Conservation (phyloP, 768 basidiomycete species). For the Lepiota brunneoincarnata region DNA sequence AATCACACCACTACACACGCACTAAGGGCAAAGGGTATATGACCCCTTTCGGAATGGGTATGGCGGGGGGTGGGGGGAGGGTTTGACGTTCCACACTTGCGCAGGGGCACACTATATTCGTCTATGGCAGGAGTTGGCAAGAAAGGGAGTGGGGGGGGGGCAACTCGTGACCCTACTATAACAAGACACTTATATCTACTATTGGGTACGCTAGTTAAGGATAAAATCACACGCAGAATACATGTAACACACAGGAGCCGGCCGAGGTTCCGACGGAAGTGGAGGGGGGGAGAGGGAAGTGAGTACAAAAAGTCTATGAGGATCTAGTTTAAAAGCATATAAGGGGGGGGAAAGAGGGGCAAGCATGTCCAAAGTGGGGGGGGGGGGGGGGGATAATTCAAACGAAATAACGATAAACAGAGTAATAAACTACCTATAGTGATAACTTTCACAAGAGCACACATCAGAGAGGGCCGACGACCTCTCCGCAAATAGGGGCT, state of each 20-base stretch:
- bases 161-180: too few relatives aligned
- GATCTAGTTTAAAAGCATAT: background rate
- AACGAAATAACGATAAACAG: constrained; percentile 1
- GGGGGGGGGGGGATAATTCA: background rate
- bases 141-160: too few relatives aligned
- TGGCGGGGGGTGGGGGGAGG: too few relatives aligned
- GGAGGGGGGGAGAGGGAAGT: background rate
- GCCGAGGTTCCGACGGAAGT: background rate
- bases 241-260: background rate
- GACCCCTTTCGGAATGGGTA: too few relatives aligned
- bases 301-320: background rate
- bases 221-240: background rate
- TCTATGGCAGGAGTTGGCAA: too few relatives aligned
- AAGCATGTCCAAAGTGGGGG: background rate
- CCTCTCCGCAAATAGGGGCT: too few relatives aligned
- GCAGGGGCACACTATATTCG: too few relatives aligned
- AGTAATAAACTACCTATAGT: background rate
- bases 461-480: background rate
- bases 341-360: background rate
- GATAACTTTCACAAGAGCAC: too few relatives aligned
- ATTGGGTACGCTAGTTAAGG: background rate
- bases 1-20: too few relatives aligned
- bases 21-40: too few relatives aligned
- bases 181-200: too few relatives aligned
- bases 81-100: too few relatives aligned